A percentile compares a stretch with the other conserved stretches of the same genome.
Conservation (phyloP, 768 basidiomycete genomes). For the Melanogaster broomeanus region DNA sequence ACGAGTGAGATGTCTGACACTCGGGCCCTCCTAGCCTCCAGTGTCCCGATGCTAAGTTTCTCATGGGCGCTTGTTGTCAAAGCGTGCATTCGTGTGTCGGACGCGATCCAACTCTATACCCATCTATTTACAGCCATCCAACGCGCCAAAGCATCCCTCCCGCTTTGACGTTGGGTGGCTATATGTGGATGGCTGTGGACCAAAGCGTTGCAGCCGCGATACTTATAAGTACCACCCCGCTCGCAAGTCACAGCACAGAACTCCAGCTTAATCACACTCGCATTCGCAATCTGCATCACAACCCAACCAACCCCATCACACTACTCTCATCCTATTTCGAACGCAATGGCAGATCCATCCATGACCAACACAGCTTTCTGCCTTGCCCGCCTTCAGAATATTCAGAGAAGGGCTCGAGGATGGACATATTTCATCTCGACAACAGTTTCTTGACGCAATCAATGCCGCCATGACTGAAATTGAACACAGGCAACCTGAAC, state of each 20-base stretch:
- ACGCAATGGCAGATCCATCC: background rate
- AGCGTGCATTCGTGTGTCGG: slow-evolving; percentile 3
- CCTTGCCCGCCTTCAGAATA: slow-evolving; percentile 5
- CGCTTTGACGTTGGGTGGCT: too few relatives aligned
- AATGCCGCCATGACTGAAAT: slow-evolving; percentile 12
- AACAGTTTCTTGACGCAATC: slow-evolving; percentile 5
- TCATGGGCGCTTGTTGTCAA: slow-evolving; percentile 12
- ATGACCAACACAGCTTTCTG: slow-evolving; percentile 3
- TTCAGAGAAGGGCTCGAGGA: slow-evolving; percentile 12
- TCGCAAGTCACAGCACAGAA: slow-evolving; percentile 3
- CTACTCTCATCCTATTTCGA: background rate
- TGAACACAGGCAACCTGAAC: background rate
- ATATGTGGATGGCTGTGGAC: slow-evolving; percentile 2
- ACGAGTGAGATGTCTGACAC: too few relatives aligned
- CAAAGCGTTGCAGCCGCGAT: slow-evolving; percentile 1
- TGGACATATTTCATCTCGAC: slow-evolving; percentile 7
- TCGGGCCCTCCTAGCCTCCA: background rate
- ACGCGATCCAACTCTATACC: slow-evolving; percentile 11
- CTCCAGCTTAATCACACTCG: background rate
- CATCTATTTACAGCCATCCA: too few relatives aligned
- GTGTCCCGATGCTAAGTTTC: too few relatives aligned
- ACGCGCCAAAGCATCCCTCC: slow-evolving; percentile 13
- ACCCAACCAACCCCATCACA: background rate
- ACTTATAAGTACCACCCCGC: slow-evolving; percentile 10
- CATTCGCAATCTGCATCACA: background rate